Conservation (phyloP, 1,284 basidiomycete genomes). For the Porodaedalea pini region DNA sequence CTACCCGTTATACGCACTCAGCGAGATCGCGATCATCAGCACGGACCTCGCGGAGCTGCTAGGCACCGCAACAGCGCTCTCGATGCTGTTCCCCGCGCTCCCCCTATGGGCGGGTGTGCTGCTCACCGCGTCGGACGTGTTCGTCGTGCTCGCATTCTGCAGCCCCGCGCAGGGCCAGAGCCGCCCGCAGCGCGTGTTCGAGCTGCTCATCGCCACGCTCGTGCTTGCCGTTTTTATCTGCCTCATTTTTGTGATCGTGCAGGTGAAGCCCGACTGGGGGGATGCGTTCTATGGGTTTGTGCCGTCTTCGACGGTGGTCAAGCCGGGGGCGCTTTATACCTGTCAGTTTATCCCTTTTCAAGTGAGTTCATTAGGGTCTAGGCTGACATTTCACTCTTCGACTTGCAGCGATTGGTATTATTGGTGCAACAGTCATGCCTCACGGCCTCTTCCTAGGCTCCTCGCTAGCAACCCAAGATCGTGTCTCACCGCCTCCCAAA, state of each 20-base stretch:
- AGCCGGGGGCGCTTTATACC: slow-evolving; percentile 73
- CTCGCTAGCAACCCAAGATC: slow-evolving; percentile 77
- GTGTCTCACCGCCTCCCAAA: slow-evolving; percentile 37
- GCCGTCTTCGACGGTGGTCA: slow-evolving; percentile 67
- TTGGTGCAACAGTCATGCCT: slow-evolving; percentile 87
- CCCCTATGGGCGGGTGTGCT: slow-evolving; percentile 81
- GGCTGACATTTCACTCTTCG: slow-evolving; percentile 17
- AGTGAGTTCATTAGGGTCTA: neutral
- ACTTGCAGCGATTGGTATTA: slow-evolving; percentile 67
- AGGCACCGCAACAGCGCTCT: slow-evolving; percentile 76
- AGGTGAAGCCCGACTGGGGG: slow-evolving; percentile 73
- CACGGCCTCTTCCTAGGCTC: slow-evolving; percentile 90
- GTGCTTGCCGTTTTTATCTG: slow-evolving; percentile 75
- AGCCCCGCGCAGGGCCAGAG: slow-evolving; percentile 42
- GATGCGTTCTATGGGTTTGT: slow-evolving; percentile 82
- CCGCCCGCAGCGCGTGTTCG: slow-evolving; percentile 69
- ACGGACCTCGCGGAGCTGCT: slow-evolving; percentile 78
- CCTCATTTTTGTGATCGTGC: slow-evolving; percentile 78
- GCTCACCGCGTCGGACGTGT: slow-evolving; percentile 80
- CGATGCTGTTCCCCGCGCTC: slow-evolving; percentile 76
- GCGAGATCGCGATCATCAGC: slow-evolving; percentile 81
- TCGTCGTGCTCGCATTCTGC: slow-evolving; percentile 65
- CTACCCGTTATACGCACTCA: slow-evolving; percentile 64
- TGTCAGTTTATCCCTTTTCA: slow-evolving; percentile 42
- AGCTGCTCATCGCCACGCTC: slow-evolving; percentile 61